Evolutionary conservation across 1,139 yeast genomes (phyloP).

Genomic region (Tardiomyces depauwii): DNA sequence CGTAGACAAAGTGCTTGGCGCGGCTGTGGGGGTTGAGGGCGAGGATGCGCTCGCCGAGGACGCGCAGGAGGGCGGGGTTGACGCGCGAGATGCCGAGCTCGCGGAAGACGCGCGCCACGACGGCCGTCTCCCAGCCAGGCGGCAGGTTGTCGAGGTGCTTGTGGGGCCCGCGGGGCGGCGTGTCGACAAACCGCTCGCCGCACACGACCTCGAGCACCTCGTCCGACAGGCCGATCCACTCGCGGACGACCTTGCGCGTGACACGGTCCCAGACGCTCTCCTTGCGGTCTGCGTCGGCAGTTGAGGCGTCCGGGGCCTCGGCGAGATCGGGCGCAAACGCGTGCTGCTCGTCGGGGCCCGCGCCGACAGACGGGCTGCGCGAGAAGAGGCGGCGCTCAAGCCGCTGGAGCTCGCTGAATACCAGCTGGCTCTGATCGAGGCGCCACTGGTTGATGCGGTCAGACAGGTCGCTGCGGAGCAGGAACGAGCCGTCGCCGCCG

Average conservation of each 20-base stretch:
- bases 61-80: not conserved
- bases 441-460: slow-evolving; percentile 31
- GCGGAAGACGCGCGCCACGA: slow-evolving; percentile 3
- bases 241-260: slow-evolving; percentile 2
- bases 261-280: slow-evolving; percentile 3
- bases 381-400: slow-evolving; percentile 12
- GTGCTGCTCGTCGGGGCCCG: not conserved
- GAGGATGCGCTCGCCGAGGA: not conserved
- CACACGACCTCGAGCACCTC: slow-evolving; percentile 20
- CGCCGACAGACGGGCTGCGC: not conserved
- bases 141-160: slow-evolving; percentile 2
- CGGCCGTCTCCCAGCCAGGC: slow-evolving; percentile 5
- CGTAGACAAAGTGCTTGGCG: not conserved
- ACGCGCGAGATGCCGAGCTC: slow-evolving; percentile 3
- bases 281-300: not conserved
- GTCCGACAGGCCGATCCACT: slow-evolving; percentile 21
- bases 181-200: not conserved
- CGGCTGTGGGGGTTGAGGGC: not conserved
- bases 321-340: not conserved
- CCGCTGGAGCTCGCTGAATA: slow-evolving; percentile 21
- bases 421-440: slow-evolving; percentile 26
- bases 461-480: slow-evolving; percentile 14
- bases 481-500: slow-evolving; percentile 26
- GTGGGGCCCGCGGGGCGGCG: slow-evolving; percentile 1
- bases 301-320: not conserved